Evolutionary conservation across 805 yeast genomes (phyloP), one percentile per base, ranked within the genome.

Genomic region (baker's yeast (Saccharomyces cerevisiae)): DNA sequence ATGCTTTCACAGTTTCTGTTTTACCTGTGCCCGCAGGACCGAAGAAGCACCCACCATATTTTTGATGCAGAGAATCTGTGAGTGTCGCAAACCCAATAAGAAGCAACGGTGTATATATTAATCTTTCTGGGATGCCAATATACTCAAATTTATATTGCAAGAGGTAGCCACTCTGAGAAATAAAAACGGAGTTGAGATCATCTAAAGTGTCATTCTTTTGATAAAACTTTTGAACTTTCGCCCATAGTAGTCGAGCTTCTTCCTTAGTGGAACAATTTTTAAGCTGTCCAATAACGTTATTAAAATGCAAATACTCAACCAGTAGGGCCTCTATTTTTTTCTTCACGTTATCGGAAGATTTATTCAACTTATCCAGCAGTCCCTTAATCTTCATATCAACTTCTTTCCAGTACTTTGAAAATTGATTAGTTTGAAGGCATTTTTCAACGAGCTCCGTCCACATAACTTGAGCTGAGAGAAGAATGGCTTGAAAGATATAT

Each of bases 1-100:
- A 72, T 0, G 96, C 87, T 66, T 92, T 92, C 27, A 92, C 78
- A 0, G 96, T 79, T 66, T 92, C 98, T 0, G 98, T 92, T 65
- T 92, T 92, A 59, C 98, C 98, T 0, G 98, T 92, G 46, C 98
- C 98, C 2, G 98, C 97, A 1, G 98, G 97, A 0, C 98, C 98
- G 68, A 86, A 83, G 0, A 96, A 85, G 1, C 96, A 85, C 0
- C 96, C 96, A n/a, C 98, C 98, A 8, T 82, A 73, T 36, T 78
- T 79, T 60, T 84, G 89, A 32, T 80, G 78, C 17, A 90, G 66
- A 0, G 97, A 91, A 56, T 84, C 86, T 0, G 87, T 75, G 82
- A 91, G 80, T 0, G 90, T 73, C 8, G 84, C 65, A 64, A 79
- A 89, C 54, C 89, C 80, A 5, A 77, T 73, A 49, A 81, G 80